A percentile compares a stretch with the other conserved stretches of the same genome.
These are phyloP conservation scores for Russula earlei DNA, from an alignment of 768 basidiomycete species.

Conservation along the genomic window DNA sequence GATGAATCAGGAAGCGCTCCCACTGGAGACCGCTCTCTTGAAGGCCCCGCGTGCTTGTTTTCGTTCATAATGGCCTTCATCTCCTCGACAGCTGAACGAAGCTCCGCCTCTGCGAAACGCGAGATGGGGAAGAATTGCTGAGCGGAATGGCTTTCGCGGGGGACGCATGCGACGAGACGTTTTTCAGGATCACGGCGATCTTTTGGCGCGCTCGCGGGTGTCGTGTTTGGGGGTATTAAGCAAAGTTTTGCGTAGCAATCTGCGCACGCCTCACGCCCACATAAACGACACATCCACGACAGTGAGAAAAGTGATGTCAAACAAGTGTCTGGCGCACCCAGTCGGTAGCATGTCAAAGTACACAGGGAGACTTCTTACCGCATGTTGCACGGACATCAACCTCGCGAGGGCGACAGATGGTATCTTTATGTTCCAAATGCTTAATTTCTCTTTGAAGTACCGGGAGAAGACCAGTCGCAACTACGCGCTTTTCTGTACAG, in stretches of 20 bases:
- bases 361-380: conserved; percentile 38
- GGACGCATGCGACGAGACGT: conserved; percentile 54
- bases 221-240: conserved; percentile 37
- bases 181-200: conserved; percentile 34
- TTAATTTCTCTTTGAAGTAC: conserved; percentile 54
- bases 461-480: conserved; percentile 58
- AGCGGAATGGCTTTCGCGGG: conserved; percentile 26
- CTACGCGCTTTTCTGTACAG: conserved; percentile 40
- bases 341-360: conserved; percentile 10
- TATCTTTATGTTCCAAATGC: conserved; percentile 43
- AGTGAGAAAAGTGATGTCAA: conserved; percentile 86
- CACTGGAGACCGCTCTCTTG: conserved; percentile 6
- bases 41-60: not conserved
- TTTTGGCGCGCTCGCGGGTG: conserved; percentile 23
- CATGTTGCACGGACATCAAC: conserved; percentile 80
- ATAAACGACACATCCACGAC: conserved; percentile 81
- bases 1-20: not conserved
- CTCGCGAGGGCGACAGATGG: conserved; percentile 66
- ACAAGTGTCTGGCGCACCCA: conserved; percentile 62
- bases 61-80: conserved; percentile 8
- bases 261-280: conserved; percentile 82
- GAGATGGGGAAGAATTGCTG: conserved; percentile 15
- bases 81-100: conserved; percentile 11
- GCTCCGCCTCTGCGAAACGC: conserved; percentile 13
- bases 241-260: conserved; percentile 69